Base-by-base conservation (phyloP, 345 rosid genomes). In the Rhodomyrtus tomentosa region DNA sequence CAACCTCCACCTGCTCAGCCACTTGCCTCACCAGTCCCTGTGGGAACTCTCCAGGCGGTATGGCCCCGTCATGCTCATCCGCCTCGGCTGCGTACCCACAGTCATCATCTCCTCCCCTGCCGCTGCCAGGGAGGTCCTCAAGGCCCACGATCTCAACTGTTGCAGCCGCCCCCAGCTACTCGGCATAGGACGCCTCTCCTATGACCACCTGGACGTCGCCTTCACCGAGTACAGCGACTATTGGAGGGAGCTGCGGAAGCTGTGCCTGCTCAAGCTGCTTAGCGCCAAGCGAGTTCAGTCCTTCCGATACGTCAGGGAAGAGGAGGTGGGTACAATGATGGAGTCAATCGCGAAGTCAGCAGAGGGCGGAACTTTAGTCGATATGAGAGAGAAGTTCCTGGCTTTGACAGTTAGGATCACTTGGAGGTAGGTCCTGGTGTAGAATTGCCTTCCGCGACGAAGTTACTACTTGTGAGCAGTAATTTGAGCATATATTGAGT, bases 21-120 rank as follows among this genome's bases (percentile, higher is more conserved):
- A 14, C n/a, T 79, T 58, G 83, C 88, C 84, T 48, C 89, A 58
- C 27, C 88, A 81, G 29, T 85, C 88, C 29, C 45, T 90, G 2
- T 84, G 73, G 62, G 40, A 58, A 21, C 84, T 87, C 27, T 84
- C 90, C 68, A 22, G 36, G 18, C 40, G 83, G 81, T 42, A 91
- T n/a, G 93, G 92, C 15, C 86, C 86, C 8, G 86, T 89, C 82
- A 84, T 89, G 89, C 80, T 59, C 82, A 50, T 91, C 52, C 88
- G 58, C 48, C 87, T 86, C 6, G 90, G 90, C 13, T 40, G 85
- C 12, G 18, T 88, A 1, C 83, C 88, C 9, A 83, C 87, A 9
- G 24, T 83, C 7, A 49, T 88, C 11, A 29, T 89, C 81, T 89
- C 90, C 32, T 91, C 90, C 2, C 82, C 88, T 4, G 82, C 55